Conservation (phyloP, 805 yeast genomes). For the Myxozyma monticola region DNA sequence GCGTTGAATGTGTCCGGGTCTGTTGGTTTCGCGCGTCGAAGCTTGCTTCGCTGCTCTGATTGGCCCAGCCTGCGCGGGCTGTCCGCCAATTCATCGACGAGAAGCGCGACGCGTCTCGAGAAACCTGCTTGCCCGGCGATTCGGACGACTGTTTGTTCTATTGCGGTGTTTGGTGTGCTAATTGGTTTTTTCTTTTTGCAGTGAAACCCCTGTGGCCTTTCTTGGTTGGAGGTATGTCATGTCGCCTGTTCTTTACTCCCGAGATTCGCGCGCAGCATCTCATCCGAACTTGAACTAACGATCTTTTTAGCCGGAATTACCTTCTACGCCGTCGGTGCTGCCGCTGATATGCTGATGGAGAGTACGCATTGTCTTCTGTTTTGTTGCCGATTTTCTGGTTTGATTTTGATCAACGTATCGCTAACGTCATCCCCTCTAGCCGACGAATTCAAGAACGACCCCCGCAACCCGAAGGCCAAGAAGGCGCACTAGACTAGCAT, state of each 20-base stretch:
- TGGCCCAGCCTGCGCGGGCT: neutral
- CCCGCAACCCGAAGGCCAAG: conserved; percentile 94
- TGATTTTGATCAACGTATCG: neutral
- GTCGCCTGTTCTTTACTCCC: neutral
- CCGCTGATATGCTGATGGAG: conserved; percentile 65
- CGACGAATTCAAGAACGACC: conserved; percentile 84
- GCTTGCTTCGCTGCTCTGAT: neutral
- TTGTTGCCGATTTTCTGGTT: neutral
- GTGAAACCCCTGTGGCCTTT: conserved; percentile 86
- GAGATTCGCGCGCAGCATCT: neutral
- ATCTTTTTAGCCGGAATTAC: conserved; percentile 49
- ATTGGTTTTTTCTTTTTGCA: conserved; percentile 13
- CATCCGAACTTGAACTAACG: neutral
- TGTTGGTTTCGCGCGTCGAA: neutral
- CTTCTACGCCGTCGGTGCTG: conserved; percentile 69
- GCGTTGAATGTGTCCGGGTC: neutral
- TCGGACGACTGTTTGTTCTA: too few species aligned
- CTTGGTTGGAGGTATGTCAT: conserved; percentile 71
- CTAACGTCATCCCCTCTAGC: conserved; percentile 14
- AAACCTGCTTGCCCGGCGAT: too few species aligned
- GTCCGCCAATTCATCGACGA: too few species aligned
- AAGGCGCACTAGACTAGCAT: too few species aligned
- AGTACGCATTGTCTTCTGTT: conserved; percentile 39
- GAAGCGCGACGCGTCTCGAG: too few species aligned
- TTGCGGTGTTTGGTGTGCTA: too few species aligned